Evolutionary conservation across 805 yeast species (phyloP), one percentile per base, ranked within the genome.

Genomic region (Teunomyces cretensis): DNA sequence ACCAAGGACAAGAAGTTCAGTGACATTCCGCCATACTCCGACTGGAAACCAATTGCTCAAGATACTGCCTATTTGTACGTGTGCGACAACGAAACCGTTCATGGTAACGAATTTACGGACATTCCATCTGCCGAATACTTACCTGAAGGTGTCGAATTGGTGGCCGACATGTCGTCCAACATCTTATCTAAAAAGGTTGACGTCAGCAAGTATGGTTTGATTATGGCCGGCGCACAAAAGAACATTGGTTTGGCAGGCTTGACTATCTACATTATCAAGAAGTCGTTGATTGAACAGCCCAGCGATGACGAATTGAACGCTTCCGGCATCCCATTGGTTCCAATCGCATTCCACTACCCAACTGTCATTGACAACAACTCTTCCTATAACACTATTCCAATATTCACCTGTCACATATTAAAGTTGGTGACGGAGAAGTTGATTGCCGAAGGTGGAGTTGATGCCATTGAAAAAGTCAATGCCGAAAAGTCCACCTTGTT

Each of bases 181-280:
- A 85, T 94, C 60, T 74, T 94, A 53, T 88, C 96, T 16, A 84
- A 86, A 54, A 71, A 78, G 52, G 65, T 94, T 41, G 97, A 92
- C 57, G 85, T 94, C 33, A 72, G 87, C 45, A 84, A 88, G 65
- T 92, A 80, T 61, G 98, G 97, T 42, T 72, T 90, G 22, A 84
- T 94, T 50, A 83, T 91, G 80, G 99, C 97, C 14, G 99, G 99
- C 51, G 99, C 98, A 22, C 99, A 94, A 70, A 94, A 94, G 70
- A 94, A 94, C 65, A 89, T 94, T 61, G 99, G 99, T 44, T 73
- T 94, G 60, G 97, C 99, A 8, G 99, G 99, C 31, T 80, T 94
- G 52, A 86, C 97, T 12, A 76, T 94, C 50, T 92, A 90, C 65
- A 92, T 94, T 57, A 84, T 91, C 67, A 89, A 88, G 68, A 92